Evolutionary conservation across 129 eudicot genomes (phyloP).

Genomic region (Glebionis coronaria): DNA sequence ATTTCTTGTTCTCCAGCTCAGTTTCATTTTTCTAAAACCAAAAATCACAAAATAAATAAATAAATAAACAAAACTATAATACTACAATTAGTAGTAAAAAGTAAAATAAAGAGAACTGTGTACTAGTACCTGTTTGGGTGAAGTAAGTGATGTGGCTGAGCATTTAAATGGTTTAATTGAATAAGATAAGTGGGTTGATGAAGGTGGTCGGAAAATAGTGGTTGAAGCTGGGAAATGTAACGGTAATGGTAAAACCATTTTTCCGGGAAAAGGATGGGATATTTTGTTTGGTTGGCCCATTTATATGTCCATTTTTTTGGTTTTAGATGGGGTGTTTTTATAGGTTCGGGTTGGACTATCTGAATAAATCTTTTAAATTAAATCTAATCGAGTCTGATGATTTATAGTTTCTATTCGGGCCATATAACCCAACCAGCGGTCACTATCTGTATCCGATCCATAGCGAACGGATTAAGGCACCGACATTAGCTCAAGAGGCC

Average conservation of each 20-base stretch:
- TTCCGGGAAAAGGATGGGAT: neutral
- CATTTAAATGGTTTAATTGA: slow-evolving; percentile 17
- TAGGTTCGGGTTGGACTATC: no score
- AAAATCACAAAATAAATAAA: neutral
- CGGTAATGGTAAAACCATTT: neutral
- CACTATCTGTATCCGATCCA: no score
- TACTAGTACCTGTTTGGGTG: slow-evolving; percentile 21
- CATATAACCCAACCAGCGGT: no score
- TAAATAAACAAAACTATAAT: neutral
- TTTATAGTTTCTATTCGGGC: no score
- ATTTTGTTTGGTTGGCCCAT: neutral
- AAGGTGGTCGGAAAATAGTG: slow-evolving; percentile 22
- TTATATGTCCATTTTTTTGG: no score
- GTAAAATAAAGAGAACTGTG: neutral
- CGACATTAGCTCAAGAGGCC: no score
- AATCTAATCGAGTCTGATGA: no score
- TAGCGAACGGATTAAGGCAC: no score
- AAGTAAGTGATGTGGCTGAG: slow-evolving; percentile 14
- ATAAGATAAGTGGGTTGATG: slow-evolving; percentile 1
- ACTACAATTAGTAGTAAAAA: neutral
- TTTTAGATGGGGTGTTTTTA: no score
- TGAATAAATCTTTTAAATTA: no score
- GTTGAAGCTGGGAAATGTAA: slow-evolving; percentile 20
- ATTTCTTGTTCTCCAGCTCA: slow-evolving; percentile 55
- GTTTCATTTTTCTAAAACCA: slow-evolving; percentile 24